Evolutionary conservation across 257 asterid genomes (phyloP), one percentile per base, ranked within the genome.

Genomic region (Solanum piurae): DNA sequence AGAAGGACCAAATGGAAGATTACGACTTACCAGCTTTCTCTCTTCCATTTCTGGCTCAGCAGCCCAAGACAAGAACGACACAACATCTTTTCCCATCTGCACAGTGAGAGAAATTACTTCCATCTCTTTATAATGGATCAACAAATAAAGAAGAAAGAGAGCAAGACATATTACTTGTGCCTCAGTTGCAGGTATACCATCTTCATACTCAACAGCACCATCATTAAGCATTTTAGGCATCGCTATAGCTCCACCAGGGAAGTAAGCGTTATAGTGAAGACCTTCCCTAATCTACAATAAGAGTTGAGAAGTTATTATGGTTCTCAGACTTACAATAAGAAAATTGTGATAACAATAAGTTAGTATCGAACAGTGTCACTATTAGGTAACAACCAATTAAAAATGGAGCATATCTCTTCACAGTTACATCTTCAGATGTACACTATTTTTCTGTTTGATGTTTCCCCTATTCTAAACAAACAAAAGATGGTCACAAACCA

Each of bases 31-130:
- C 96, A 93, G 93, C 86, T 94, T 94, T 49, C 96, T 92, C 88
- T 94, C 98, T 86, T 94, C 98, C 98, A 94, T 94, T 90, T 93
- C 95, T 75, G 96, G 96, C 86, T 94, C 98, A 29, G 98, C 95
- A 71, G 98, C 95, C 96, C 98, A 93, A 21, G 96, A 89, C 91
- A 94, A 80, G 89, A 94, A 94, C 12, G 94, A 83, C 42, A 94
- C 96, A 27, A 94, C 91, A 88, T 93, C 96, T 90, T 93, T 93
- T 84, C 95, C 98, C 96, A 94, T 93, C 98, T 93, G 90, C 73
- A 79, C 29, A 86, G 11, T 86, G 58, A 33, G 55, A 18, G 29
- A 88, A 38, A 42, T 42, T 27, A 42, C 83, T 71, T 86, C 83
- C 42, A 12, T 29, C 69, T 20, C 83, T 76, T 44, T n/a, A n/a